Base-by-base conservation (phyloP, 495 filamentous ascomycete genomes). In the Aspergillus leporis region DNA sequence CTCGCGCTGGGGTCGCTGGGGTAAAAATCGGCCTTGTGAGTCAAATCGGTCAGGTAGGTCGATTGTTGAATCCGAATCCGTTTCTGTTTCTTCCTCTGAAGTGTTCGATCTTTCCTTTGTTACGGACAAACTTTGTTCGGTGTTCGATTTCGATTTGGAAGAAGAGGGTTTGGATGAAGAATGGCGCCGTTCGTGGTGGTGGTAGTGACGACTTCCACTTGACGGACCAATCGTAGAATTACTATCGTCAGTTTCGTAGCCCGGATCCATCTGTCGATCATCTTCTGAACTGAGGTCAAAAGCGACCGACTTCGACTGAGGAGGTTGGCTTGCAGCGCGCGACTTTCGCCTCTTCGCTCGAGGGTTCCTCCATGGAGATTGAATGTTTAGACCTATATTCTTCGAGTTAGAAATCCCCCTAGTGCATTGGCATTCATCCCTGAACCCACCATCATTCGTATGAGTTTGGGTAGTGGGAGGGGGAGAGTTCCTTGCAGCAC, bases 31-130 rank as follows among this genome's bases (percentile, higher is more conserved):
- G 1, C 89, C 87, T 4, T 86, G 72, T 7, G 71, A 61, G 59
- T 91, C 87, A 60, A 92, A 91, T 0, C 89, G 79, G 45, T 85
- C 80, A 0, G 89, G 89, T 0, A 92, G 62, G 7, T 82, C 79
- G 34, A 82, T 68, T 4, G 81, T 83, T 23, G 78, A 72, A 25
- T 82, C 79, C 4, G 75, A 78, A 22, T 71, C 70, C 1, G 71
- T 71, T 32, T 72, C 72, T 40, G 43, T 56, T 1, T 55, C 56
- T 30, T 60, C 64, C 57, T 45, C 31, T 58, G 63, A 21, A 51
- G 47, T n/a, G 21, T n/a, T 54, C 8, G 7, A n/a, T n/a, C 43
- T 22, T 9, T 7, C 13, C 7, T 47, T 47, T 19, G 4, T 47
- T 47, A 23, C 43, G 19, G 43, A 22, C 8, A 23, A 9, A 18